Evolutionary conservation across 2,329 filamentous ascomycete species (phyloP), one percentile per base, ranked within the genome.

Genomic region (Leptographium wingfieldii): DNA sequence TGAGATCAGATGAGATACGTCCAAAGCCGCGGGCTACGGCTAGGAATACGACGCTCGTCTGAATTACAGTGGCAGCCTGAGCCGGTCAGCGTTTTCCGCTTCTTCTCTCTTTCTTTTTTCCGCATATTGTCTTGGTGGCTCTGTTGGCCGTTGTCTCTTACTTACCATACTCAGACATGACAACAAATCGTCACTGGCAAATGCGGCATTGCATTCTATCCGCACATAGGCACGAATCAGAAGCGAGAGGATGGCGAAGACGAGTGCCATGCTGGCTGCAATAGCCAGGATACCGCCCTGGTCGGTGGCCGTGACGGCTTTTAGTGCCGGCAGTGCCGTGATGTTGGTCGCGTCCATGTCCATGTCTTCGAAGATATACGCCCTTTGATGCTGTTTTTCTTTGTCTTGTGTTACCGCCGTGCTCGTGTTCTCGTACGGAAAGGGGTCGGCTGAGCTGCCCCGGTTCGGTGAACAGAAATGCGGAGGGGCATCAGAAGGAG

Each of bases 251-350:
- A 77, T 56, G 7, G 71, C 66, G 31, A 76, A 68, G 4, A 71
- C 69, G 4, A 77, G 62, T 1, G 69, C 68, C 16, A 76, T 63
- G 0, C 71, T 68, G 7, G 74, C 70, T 11, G 71, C 66, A 51
- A 77, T 73, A 6, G 72, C 66, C 22, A 77, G 66, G 27, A 76
- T 62, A 16, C 73, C 74, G 51, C 71, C 69, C 59, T 75, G 72
- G 62, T 77, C 69, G 27, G 68, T 65, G n/a, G 65, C 53, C 10
- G 69, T 73, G 56, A 75, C 66, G 54, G 66, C 65, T 22, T 70
- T 68, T 40, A 75, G 66, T 4, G 74, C 73, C 51, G 69, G 61
- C n/a, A 68, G 66, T 27, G 63, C 14, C 4, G 61, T 61, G 14
- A 57, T 7, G 55, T 59, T 56, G 31, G 51, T 49, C 62, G 66